phyloP scores from a whole-genome alignment of 1,284 basidiomycete genomes.

The Ceratobasidium sp. region DNA sequence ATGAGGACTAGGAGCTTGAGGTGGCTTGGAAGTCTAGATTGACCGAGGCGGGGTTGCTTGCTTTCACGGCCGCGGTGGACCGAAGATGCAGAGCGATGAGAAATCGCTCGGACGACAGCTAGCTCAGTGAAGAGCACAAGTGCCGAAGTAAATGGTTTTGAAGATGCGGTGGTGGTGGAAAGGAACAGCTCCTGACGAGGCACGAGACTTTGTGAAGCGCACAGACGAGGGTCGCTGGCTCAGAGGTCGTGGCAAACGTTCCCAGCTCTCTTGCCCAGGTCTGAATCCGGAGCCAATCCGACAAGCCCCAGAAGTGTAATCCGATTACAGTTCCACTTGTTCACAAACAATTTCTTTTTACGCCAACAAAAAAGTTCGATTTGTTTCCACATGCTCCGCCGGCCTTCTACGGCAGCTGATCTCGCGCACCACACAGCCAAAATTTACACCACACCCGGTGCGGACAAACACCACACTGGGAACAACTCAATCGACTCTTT shows the following conservation, averaged over 20 bases:
- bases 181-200: neutral
- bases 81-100: constrained; percentile 39
- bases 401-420: constrained; percentile 7
- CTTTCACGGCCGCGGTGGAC: constrained; percentile 20
- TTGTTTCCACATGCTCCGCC: neutral
- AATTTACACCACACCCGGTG: neutral
- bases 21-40: neutral
- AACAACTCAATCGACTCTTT: neutral
- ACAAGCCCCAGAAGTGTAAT: constrained; percentile 22
- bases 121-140: neutral
- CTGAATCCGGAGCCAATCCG: constrained; percentile 21
- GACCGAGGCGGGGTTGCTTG: constrained; percentile 27
- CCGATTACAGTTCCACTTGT: constrained; percentile 27
- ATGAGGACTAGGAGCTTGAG: neutral
- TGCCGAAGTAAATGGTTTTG: neutral
- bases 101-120: constrained; percentile 16
- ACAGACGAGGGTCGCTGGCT: neutral
- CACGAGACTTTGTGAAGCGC: too few relatives aligned
- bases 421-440: neutral
- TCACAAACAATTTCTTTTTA: constrained; percentile 8
- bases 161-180: constrained; percentile 1
- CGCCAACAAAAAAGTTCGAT: neutral
- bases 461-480: neutral
- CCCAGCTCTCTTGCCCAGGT: neutral
- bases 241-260: constrained; percentile 20